Percentiles rank a stretch among this genome's conserved stretches.
Conservation (phyloP, 345 rosid species). For the Diplotaxis tenuifolia region DNA sequence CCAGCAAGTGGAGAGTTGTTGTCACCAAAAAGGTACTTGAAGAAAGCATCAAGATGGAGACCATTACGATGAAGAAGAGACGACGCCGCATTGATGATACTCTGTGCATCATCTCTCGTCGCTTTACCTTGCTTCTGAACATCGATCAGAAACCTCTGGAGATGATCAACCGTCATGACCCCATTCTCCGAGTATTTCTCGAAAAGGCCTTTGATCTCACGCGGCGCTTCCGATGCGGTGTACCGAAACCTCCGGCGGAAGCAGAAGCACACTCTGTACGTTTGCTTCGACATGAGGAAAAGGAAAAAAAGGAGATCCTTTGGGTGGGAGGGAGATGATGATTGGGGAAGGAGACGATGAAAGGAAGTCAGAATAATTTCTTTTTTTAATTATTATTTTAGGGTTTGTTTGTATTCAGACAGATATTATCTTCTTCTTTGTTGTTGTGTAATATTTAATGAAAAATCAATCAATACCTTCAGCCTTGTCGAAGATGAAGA, state of each 20-base stretch:
- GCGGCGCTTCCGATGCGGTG: slow-evolving; percentile 58
- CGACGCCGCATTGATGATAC: slow-evolving; percentile 37
- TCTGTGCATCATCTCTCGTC: slow-evolving; percentile 54
- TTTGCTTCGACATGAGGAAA: slow-evolving; percentile 44
- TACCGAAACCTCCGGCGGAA: slow-evolving; percentile 53
- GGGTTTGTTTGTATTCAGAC: slow-evolving; percentile 12
- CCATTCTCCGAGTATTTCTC: slow-evolving; percentile 58
- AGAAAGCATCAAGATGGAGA: slow-evolving; percentile 56
- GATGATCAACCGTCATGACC: slow-evolving; percentile 46
- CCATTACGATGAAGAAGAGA: slow-evolving; percentile 52
- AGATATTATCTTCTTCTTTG: not conserved
- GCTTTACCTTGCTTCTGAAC: slow-evolving; percentile 53
- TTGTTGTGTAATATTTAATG: not conserved
- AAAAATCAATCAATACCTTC: not conserved
- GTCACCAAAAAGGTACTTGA: slow-evolving; percentile 60
- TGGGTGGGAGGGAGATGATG: not conserved
- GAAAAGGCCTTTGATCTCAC: slow-evolving; percentile 48
- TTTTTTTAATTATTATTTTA: not conserved
- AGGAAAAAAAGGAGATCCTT: not conserved
- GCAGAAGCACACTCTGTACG: slow-evolving; percentile 65
- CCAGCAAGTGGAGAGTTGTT: slow-evolving; percentile 50
- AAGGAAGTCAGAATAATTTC: not conserved
- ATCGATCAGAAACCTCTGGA: slow-evolving; percentile 54
- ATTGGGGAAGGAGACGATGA: not conserved
- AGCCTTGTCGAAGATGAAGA: not conserved